phyloP scores from a whole-genome alignment of 371 early-diverging fungal genomes.

The Mortierella polycephala region DNA sequence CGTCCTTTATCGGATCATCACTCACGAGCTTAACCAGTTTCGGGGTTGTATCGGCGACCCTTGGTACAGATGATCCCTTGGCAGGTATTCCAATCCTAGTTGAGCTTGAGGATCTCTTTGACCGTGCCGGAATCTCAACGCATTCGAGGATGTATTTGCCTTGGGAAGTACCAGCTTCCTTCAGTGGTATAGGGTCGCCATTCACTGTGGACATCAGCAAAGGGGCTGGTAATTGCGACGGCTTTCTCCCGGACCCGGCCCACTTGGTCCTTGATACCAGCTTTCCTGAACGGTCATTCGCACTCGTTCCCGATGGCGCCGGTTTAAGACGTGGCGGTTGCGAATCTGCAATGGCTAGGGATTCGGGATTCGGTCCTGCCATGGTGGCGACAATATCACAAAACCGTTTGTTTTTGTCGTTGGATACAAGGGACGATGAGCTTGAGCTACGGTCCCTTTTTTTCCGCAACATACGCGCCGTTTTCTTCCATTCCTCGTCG shows the following conservation, averaged over 20 bases:
- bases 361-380: background rate
- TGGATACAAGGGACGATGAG: constrained; percentile 4
- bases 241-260: too few relatives aligned
- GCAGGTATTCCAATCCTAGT: background rate
- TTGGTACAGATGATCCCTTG: background rate
- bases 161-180: too few relatives aligned
- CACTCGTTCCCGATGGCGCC: background rate
- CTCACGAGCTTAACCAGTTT: too few relatives aligned
- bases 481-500: constrained; percentile 11
- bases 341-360: background rate
- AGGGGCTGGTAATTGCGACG: too few relatives aligned
- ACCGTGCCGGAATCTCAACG: too few relatives aligned
- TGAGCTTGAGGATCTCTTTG: too few relatives aligned
- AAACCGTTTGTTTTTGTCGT: constrained; percentile 12
- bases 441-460: constrained; percentile 14
- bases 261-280: too few relatives aligned
- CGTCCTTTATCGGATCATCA: background rate
- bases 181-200: too few relatives aligned
- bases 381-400: constrained; percentile 5
- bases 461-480: background rate
- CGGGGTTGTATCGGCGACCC: background rate
- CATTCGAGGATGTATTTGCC: too few relatives aligned
- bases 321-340: background rate
- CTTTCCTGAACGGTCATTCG: background rate
- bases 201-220: too few relatives aligned